These are phyloP conservation scores for Peltaster fructicola DNA, from an alignment of 2,329 filamentous ascomycete genomes.

Conservation along the genomic window DNA sequence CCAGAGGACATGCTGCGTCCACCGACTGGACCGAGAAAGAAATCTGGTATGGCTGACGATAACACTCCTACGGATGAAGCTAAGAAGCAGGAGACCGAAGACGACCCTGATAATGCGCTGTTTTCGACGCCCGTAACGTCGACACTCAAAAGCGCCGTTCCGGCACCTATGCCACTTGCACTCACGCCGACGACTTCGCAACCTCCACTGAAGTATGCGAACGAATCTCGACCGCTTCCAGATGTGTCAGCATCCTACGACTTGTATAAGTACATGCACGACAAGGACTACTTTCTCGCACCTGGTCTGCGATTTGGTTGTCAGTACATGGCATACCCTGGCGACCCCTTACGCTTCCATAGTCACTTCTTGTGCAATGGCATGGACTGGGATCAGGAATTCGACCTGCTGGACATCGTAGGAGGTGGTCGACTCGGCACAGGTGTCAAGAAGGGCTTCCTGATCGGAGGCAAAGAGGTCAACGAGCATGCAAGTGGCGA, in stretches of 20 bases:
- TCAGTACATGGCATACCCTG: conserved; percentile 86
- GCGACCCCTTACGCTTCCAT: conserved; percentile 86
- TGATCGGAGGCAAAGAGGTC: conserved; percentile 54
- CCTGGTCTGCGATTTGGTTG: conserved; percentile 90
- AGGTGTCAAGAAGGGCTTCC: conserved; percentile 86
- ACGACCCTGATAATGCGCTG: conserved; percentile 4
- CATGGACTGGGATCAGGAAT: conserved; percentile 71
- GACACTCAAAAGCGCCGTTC: no score
- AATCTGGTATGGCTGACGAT: no score
- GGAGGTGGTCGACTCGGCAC: conserved; percentile 77
- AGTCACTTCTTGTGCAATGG: conserved; percentile 83
- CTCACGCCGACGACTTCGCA: conserved; percentile 35
- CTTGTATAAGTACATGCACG: conserved; percentile 65
- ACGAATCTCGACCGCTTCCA: conserved; percentile 15
- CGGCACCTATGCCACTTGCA: conserved; percentile 8
- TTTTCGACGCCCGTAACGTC: conserved; percentile 5
- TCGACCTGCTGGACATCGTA: conserved; percentile 70
- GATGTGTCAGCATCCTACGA: conserved; percentile 42
- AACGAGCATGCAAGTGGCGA: conserved; percentile 21
- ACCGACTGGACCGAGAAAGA: no score
- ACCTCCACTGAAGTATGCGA: conserved; percentile 20
- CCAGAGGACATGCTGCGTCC: conserved; percentile 18
- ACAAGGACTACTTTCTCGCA: conserved; percentile 66
- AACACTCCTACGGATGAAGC: no score
- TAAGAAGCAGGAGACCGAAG: conserved; percentile 8